phyloP scores from a whole-genome alignment of 2,329 filamentous ascomycete species.

The Blastomyces parvus region DNA sequence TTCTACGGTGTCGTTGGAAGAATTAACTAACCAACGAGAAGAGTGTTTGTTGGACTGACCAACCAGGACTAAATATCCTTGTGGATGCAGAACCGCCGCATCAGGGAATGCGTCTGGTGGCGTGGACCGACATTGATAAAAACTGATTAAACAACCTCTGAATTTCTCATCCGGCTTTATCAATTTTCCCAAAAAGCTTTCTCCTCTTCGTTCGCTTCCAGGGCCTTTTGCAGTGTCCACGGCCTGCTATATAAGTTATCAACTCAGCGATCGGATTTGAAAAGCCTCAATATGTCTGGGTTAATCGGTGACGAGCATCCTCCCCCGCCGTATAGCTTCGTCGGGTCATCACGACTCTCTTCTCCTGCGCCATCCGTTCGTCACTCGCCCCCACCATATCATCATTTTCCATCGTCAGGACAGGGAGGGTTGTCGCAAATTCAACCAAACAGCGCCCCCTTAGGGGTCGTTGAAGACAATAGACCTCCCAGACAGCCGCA shows the following conservation, averaged over 20 bases:
- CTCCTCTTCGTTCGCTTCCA: background rate
- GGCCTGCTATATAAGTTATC: background rate
- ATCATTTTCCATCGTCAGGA: background rate
- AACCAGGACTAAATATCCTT: no score
- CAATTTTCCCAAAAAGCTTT: background rate
- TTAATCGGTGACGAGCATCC: background rate
- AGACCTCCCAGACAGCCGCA: background rate
- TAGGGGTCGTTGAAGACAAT: background rate
- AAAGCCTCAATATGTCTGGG: background rate
- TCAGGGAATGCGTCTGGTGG: background rate
- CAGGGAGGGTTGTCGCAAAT: background rate
- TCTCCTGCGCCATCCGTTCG: background rate
- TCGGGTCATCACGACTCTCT: conserved; percentile 1
- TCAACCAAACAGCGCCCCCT: background rate
- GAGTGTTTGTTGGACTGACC: no score
- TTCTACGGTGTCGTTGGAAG: no score
- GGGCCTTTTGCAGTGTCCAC: background rate
- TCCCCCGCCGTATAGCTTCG: conserved; percentile 2
- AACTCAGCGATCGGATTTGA: background rate
- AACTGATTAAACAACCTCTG: background rate
- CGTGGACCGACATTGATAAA: background rate
- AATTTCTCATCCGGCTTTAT: background rate
- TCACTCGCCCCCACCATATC: background rate
- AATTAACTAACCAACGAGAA: no score
- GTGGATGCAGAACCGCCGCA: background rate